Evolutionary conservation across 805 yeast species (phyloP).

Genomic region (Candida odintsovae): DNA sequence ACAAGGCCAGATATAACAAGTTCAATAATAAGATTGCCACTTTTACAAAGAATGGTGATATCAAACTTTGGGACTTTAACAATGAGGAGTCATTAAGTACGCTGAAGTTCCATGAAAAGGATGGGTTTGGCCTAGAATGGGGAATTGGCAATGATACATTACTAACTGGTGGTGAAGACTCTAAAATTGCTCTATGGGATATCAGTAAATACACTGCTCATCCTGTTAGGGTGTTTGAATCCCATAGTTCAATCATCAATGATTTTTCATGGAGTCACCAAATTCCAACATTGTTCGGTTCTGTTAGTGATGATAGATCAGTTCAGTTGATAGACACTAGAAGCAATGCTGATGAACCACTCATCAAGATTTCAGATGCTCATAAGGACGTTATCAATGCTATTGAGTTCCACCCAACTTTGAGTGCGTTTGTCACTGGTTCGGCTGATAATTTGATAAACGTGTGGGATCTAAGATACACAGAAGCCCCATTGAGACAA

Average conservation of each 20-base stretch:
- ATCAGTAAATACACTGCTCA: constrained; percentile 27
- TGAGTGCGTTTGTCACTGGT: constrained; percentile 61
- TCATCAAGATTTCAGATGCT: constrained; percentile 39
- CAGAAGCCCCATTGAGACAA: constrained; percentile 51
- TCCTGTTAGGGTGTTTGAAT: constrained; percentile 42
- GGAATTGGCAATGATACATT: constrained; percentile 39
- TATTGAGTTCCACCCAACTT: constrained; percentile 56
- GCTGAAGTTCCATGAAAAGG: constrained; percentile 52
- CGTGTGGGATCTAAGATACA: constrained; percentile 70
- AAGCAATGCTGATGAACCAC: constrained; percentile 27
- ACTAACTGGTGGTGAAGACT: constrained; percentile 62
- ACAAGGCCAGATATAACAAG: constrained; percentile 45
- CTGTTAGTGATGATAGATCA: constrained; percentile 64
- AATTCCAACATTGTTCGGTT: constrained; percentile 47
- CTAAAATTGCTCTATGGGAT: constrained; percentile 70
- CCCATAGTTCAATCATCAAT: constrained; percentile 55
- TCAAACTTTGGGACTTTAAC: constrained; percentile 35
- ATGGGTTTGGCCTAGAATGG: constrained; percentile 76
- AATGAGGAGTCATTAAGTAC: constrained; percentile 20
- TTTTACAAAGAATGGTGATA: constrained; percentile 35
- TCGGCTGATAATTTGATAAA: constrained; percentile 71
- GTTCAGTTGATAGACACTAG: constrained; percentile 60
- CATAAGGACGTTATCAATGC: constrained; percentile 63
- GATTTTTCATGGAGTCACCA: constrained; percentile 56
- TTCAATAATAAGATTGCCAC: constrained; percentile 23